These are phyloP conservation scores for Rusavskia elegans DNA, from an alignment of 495 filamentous ascomycete genomes.

Conservation along the genomic window DNA sequence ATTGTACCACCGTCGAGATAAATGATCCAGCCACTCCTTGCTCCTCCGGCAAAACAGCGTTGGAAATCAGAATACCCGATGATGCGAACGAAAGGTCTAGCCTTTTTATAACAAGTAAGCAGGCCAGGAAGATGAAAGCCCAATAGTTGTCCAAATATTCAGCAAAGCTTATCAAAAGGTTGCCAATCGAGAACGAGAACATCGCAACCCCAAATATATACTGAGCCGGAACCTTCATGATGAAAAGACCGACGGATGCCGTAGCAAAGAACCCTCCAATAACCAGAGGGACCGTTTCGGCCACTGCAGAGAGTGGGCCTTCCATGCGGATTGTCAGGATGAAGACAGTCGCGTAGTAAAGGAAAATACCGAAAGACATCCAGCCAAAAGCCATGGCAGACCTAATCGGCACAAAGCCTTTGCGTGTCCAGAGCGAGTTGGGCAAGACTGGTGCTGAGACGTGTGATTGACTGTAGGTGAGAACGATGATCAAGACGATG, in stretches of 20 bases:
- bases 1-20: constrained; percentile 50
- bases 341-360: constrained; percentile 31
- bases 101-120: constrained; percentile 33
- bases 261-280: constrained; percentile 25
- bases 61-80: constrained; percentile 16
- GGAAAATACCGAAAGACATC: constrained; percentile 31
- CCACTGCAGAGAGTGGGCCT: constrained; percentile 22
- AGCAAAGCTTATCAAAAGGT: constrained; percentile 19
- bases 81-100: constrained; percentile 31
- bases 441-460: constrained; percentile 30
- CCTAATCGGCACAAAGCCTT: constrained; percentile 22
- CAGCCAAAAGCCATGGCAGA: constrained; percentile 31
- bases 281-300: constrained; percentile 22
- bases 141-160: constrained; percentile 28
- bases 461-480: constrained; percentile 26
- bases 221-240: constrained; percentile 20
- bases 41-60: constrained; percentile 24
- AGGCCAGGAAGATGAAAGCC: constrained; percentile 29
- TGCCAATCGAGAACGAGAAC: constrained; percentile 25
- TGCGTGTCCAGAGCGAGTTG: constrained; percentile 20
- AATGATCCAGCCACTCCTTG: constrained; percentile 41
- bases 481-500: constrained; percentile 19
- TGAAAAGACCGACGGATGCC: constrained; percentile 26
- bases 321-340: constrained; percentile 18
- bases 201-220: constrained; percentile 36